Evolutionary conservation across 2,329 filamentous ascomycete species (phyloP).

Genomic region (Colletotrichum sp.): DNA sequence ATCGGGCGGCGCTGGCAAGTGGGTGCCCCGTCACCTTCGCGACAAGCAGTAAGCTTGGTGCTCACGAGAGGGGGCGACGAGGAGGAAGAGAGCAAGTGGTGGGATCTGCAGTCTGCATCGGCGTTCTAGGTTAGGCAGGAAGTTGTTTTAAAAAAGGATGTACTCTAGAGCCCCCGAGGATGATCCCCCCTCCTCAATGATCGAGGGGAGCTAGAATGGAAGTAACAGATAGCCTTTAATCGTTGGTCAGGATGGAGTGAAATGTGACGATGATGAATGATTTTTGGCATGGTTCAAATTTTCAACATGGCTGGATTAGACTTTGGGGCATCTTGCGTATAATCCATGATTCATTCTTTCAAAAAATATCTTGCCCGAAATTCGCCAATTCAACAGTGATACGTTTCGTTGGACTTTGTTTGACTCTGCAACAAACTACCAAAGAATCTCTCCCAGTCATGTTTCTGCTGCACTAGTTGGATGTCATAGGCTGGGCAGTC

Average conservation of each 20-base stretch:
- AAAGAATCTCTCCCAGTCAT: not conserved
- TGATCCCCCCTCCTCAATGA: slow-evolving; percentile 27
- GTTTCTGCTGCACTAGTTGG: not conserved
- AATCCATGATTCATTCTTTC: not conserved
- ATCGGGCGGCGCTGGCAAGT: slow-evolving; percentile 61
- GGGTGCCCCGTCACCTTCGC: slow-evolving; percentile 55
- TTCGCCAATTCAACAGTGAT: not conserved
- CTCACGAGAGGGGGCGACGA: slow-evolving; percentile 26
- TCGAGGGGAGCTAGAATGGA: slow-evolving; percentile 30
- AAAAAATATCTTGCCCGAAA: not conserved
- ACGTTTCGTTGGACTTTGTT: not conserved
- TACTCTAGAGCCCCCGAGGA: slow-evolving; percentile 39
- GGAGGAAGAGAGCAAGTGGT: slow-evolving; percentile 7
- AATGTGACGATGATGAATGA: slow-evolving; percentile 14
- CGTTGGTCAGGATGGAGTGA: slow-evolving; percentile 15
- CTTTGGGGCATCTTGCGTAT: not conserved
- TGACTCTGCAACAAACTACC: not conserved
- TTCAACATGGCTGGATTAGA: not conserved
- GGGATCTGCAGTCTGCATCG: slow-evolving; percentile 33
- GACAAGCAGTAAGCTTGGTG: slow-evolving; percentile 42
- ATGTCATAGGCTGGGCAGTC: not conserved
- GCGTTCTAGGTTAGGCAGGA: slow-evolving; percentile 40
- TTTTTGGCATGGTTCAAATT: slow-evolving; percentile 1
- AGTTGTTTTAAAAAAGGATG: slow-evolving; percentile 34
- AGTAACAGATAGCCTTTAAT: slow-evolving; percentile 20